Base-by-base conservation (phyloP, 1,139 yeast genomes). In the Pichia terricola region DNA sequence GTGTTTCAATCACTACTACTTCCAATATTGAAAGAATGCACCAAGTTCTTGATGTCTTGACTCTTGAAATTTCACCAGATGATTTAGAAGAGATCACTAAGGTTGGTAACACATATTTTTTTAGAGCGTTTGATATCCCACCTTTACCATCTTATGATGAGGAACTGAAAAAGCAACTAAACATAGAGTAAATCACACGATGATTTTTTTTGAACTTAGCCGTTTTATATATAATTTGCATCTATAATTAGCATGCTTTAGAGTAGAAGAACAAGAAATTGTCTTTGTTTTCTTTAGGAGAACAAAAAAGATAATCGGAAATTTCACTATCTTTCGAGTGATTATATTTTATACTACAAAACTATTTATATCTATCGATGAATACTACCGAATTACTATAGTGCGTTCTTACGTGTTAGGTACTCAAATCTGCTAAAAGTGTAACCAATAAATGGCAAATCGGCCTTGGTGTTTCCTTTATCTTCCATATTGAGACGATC, bases 361-460 rank as follows among this genome's bases (percentile, higher is more conserved):
- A 16, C 22, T 16, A 16, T 16, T 16, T 16, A 16, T 16, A 16
- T 16, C 22, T 16, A 16, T 16, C 2, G 22, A 16, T 16, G 22
- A 16, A 16, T 16, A 16, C 22, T 16, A 16, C 22, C 22, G 22
- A 16, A 16, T 16, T 2, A 34, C 22, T 27, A 46, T 33, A 46
- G 33, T 8, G 94, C 96, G 63, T 87, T 86, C 64, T 86, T 86
- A 55, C 88, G 70, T 3, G 97, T 88, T 50, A 89, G 71, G 61
- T 88, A 87, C 64, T 88, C 97, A 62, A 91, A 91, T 57, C 97
- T 73, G 37, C 95, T 85, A 62, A 86, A 91, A 0, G 97, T 91
- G 66, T 91, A 91, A 2, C 98, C 98, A 59, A 91, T 91, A 62
- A 91, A 91, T 42, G 98, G 98, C 60, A 91, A 69, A 56, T 89